Conservation (phyloP, 495 filamentous ascomycete genomes). For the Talaromyces liani region DNA sequence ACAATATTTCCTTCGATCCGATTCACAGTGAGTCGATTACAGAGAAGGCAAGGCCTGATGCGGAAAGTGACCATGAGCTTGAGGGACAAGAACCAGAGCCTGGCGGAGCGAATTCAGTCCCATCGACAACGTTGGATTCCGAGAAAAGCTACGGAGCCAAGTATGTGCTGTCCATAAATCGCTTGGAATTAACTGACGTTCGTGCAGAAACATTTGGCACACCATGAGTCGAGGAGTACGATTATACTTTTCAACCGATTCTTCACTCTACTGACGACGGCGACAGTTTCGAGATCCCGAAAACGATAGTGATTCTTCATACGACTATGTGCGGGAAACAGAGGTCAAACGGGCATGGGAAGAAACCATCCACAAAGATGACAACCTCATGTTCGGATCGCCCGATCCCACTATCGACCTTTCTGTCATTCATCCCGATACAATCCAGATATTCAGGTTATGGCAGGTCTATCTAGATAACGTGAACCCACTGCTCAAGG, state of each 20-base stretch:
- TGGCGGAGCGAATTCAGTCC: slow-evolving; percentile 10
- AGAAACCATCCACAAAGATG: slow-evolving; percentile 23
- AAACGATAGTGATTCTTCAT: slow-evolving; percentile 19
- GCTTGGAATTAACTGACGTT: slow-evolving; percentile 2
- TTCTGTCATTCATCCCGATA: slow-evolving; percentile 38
- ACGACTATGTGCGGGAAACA: slow-evolving; percentile 25
- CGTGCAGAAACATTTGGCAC: slow-evolving; percentile 38
- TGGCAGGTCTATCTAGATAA: slow-evolving; percentile 65
- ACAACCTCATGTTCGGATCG: slow-evolving; percentile 45
- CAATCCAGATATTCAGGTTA: slow-evolving; percentile 61
- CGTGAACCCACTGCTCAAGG: slow-evolving; percentile 61
- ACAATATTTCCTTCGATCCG: slow-evolving; percentile 45
- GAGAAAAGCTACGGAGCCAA: slow-evolving; percentile 31
- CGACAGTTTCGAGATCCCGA: slow-evolving; percentile 18
- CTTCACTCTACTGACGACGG: slow-evolving; percentile 12
- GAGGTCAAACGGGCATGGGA: slow-evolving; percentile 39
- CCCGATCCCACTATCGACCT: slow-evolving; percentile 31
- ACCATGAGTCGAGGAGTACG: slow-evolving; percentile 41
- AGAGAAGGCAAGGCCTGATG: slow-evolving; percentile 11
- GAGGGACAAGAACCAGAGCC: slow-evolving; percentile 17
- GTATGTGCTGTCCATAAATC: slow-evolving; percentile 18
- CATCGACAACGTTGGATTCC: slow-evolving; percentile 17
- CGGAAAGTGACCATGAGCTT: slow-evolving; percentile 16
- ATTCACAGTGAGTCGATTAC: slow-evolving; percentile 28
- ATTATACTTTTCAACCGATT: not conserved